Percentiles rank a stretch among this genome's conserved stretches.
phyloP scores from a whole-genome alignment of 202 grass and related monocot species.

The Zoysia matrella region DNA sequence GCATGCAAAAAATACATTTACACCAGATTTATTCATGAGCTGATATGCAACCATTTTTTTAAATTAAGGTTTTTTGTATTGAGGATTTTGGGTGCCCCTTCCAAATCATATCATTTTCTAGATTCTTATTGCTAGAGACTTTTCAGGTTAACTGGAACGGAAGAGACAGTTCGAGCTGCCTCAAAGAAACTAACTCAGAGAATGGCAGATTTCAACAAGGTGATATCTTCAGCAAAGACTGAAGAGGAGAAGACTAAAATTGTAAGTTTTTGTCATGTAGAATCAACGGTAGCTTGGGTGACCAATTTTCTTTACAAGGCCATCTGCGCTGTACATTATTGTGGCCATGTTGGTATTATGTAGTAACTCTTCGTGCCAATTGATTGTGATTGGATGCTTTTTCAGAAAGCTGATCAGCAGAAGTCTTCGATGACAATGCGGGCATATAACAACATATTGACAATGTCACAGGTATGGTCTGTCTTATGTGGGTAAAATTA shows the following conservation, averaged over 20 bases:
- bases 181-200: constrained; percentile 88
- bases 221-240: constrained; percentile 78
- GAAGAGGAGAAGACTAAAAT: constrained; percentile 81
- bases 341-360: not conserved
- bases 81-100: not conserved
- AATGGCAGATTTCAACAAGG: constrained; percentile 84
- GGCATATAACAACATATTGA: constrained; percentile 94
- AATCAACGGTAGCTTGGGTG: constrained; percentile 4
- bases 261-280: constrained; percentile 64
- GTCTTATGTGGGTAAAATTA: constrained; percentile 20
- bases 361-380: not conserved
- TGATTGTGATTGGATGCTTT: constrained; percentile 24
- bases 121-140: constrained; percentile 45
- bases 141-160: constrained; percentile 77
- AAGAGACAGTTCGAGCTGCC: constrained; percentile 75
- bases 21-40: not conserved
- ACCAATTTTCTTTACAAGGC: constrained; percentile 10
- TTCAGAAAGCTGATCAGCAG: constrained; percentile 86
- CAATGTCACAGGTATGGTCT: constrained; percentile 78
- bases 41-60: constrained; percentile 10
- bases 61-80: not conserved
- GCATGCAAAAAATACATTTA: not conserved
- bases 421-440: constrained; percentile 70
- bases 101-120: constrained; percentile 3
- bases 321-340: constrained; percentile 1